phyloP scores from a whole-genome alignment of 495 filamentous ascomycete species.

The Echria macrotheca region DNA sequence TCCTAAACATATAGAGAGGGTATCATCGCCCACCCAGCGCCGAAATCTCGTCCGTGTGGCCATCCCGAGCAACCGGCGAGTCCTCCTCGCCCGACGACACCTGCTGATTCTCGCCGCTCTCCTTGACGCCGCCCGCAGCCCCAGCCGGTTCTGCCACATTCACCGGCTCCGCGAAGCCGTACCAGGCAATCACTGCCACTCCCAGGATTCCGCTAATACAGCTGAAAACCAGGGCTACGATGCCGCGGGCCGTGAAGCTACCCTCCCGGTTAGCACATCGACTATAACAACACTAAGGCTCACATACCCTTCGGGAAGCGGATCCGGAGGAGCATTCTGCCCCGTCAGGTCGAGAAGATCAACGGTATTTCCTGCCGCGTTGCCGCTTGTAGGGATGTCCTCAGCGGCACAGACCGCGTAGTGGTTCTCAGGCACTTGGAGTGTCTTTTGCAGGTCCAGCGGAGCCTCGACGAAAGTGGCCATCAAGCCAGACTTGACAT shows the following conservation, averaged over 20 bases:
- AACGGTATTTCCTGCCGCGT: constrained; percentile 66
- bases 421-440: constrained; percentile 61
- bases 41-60: too few relatives aligned
- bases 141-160: neutral
- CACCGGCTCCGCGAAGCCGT: constrained; percentile 49
- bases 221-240: constrained; percentile 70
- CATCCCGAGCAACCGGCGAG: too few relatives aligned
- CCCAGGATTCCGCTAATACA: constrained; percentile 67
- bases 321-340: constrained; percentile 48
- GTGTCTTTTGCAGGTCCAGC: constrained; percentile 38
- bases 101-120: too few relatives aligned
- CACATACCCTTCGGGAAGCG: constrained; percentile 58
- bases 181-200: constrained; percentile 62
- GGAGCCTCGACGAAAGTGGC: constrained; percentile 62
- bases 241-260: constrained; percentile 64
- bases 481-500: constrained; percentile 44
- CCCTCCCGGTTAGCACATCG: too few relatives aligned
- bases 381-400: constrained; percentile 51
- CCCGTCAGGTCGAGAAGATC: constrained; percentile 62
- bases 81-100: too few relatives aligned
- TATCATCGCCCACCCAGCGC: too few relatives aligned
- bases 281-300: too few relatives aligned
- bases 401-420: constrained; percentile 52
- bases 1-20: too few relatives aligned
- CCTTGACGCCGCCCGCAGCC: too few relatives aligned